phyloP scores from a whole-genome alignment of 2,329 filamentous ascomycete genomes.

The Penicillium brasilianum region DNA sequence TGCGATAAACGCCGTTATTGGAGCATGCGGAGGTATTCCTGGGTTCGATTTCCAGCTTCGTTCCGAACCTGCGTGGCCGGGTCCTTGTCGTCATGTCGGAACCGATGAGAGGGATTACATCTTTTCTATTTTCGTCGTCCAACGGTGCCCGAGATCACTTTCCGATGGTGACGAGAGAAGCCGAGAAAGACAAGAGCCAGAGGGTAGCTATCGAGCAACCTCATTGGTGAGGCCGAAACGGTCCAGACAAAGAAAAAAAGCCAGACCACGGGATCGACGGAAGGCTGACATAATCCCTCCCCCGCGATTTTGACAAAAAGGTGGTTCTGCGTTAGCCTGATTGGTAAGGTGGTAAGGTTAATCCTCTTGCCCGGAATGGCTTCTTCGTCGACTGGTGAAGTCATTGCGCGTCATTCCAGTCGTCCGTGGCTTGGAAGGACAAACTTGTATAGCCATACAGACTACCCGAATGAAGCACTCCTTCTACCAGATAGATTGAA shows the following conservation, averaged over 20 bases:
- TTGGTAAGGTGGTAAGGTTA: slow-evolving; percentile 5
- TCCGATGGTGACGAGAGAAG: slow-evolving; percentile 22
- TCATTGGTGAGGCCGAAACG: background rate
- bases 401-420: slow-evolving; percentile 32
- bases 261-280: slow-evolving; percentile 1
- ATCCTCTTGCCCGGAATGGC: background rate
- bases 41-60: background rate
- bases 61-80: slow-evolving; percentile 22
- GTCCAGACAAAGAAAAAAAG: background rate
- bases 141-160: background rate
- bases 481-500: background rate
- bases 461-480: background rate
- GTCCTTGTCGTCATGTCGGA: slow-evolving; percentile 10
- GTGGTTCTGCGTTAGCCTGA: slow-evolving; percentile 1
- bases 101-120: background rate
- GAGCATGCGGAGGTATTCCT: slow-evolving; percentile 20
- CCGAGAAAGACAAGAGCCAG: slow-evolving; percentile 14
- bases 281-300: slow-evolving; percentile 7
- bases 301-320: slow-evolving; percentile 1
- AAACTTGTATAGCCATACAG: background rate
- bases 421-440: slow-evolving; percentile 4
- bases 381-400: slow-evolving; percentile 24
- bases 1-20: slow-evolving; percentile 35
- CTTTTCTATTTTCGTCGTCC: background rate
- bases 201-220: background rate